Percentiles rank a stretch among this genome's conserved stretches.
phyloP scores from a whole-genome alignment of 169 alveolate species.

The Plasmodium gonderi region DNA sequence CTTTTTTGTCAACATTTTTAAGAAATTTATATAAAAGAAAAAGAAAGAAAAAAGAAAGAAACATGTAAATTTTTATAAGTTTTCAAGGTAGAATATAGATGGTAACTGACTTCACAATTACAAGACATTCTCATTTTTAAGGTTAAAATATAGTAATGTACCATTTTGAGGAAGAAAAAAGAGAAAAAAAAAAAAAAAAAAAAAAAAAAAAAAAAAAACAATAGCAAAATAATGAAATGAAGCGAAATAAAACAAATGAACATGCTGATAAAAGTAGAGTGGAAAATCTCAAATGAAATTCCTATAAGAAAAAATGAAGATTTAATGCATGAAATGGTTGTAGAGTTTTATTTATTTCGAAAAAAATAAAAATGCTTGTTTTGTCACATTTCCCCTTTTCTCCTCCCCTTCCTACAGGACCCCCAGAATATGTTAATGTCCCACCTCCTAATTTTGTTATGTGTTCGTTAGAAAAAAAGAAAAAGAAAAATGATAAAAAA shows the following conservation, averaged over 20 bases:
- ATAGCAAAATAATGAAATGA: not conserved
- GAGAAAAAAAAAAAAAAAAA: too few species aligned
- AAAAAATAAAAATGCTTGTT: not conserved
- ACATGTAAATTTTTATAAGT: conserved; percentile 29
- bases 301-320: not conserved
- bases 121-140: conserved; percentile 43
- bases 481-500: not conserved
- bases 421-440: conserved; percentile 63
- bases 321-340: not conserved
- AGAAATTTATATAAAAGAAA: conserved; percentile 16
- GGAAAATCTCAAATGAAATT: not conserved
- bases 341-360: not conserved
- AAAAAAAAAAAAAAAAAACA: not conserved
- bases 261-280: not conserved
- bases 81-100: conserved; percentile 30
- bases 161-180: not conserved
- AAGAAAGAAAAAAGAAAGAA: not conserved
- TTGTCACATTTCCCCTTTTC: not conserved
- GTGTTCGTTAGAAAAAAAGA: conserved; percentile 58
- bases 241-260: too few species aligned
- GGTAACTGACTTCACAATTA: conserved; percentile 27
- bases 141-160: conserved; percentile 13
- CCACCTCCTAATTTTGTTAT: conserved; percentile 61
- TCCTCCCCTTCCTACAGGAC: conserved; percentile 8
- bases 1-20: conserved; percentile 3